Percentiles rank a stretch among this genome's conserved stretches.
These are phyloP conservation scores for Plenodomus tracheiphilus DNA, from an alignment of 2,329 filamentous ascomycete species.

Conservation along the genomic window DNA sequence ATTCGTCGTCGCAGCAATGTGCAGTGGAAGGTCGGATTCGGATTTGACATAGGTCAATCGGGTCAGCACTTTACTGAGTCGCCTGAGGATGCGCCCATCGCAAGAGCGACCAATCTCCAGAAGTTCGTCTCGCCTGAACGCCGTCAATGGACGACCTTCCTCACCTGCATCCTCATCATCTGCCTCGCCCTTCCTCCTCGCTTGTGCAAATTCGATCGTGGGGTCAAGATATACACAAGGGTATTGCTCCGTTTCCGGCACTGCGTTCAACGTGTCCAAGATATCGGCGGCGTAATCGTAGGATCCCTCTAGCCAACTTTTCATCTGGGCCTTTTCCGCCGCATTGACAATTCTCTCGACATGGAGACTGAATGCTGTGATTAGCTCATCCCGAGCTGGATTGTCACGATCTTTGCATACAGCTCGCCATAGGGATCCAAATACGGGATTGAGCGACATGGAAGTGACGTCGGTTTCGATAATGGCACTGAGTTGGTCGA, in stretches of 20 bases:
- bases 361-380: conserved; percentile 48
- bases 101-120: conserved; percentile 58
- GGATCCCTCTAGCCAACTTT: conserved; percentile 55
- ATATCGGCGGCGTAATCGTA: conserved; percentile 56
- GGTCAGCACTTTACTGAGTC: conserved; percentile 54
- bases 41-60: conserved; percentile 51
- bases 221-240: conserved; percentile 58
- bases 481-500: conserved; percentile 48
- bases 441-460: conserved; percentile 56
- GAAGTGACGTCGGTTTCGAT: conserved; percentile 50
- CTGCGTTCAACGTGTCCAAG: conserved; percentile 39
- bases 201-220: conserved; percentile 39
- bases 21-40: conserved; percentile 48
- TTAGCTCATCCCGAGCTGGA: conserved; percentile 47
- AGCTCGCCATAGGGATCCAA: conserved; percentile 55
- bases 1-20: conserved; percentile 41
- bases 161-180: conserved; percentile 20
- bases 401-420: conserved; percentile 54
- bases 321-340: conserved; percentile 47
- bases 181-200: conserved; percentile 7
- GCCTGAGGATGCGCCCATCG: conserved; percentile 52
- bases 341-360: conserved; percentile 43
- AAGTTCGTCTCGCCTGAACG: conserved; percentile 52
- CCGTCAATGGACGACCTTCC: conserved; percentile 29
- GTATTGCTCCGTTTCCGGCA: conserved; percentile 47